Evolutionary conservation across 805 yeast genomes (phyloP).

Genomic region (Candida manassasensis): DNA sequence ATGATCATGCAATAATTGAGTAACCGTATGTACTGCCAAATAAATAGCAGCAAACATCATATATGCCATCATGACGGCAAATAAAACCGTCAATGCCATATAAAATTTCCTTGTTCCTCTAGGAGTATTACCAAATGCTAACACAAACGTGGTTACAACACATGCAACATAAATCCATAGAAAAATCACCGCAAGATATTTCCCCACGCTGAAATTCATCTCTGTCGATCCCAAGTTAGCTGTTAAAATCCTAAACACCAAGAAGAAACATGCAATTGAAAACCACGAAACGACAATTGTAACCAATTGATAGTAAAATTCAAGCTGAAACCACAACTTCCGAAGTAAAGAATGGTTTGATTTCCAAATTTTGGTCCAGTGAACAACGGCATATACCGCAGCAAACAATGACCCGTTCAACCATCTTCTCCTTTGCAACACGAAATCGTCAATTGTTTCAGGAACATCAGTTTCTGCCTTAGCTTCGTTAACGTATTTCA

Average conservation of each 20-base stretch:
- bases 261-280: conserved; percentile 81
- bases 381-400: conserved; percentile 81
- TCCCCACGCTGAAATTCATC: conserved; percentile 67
- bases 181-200: conserved; percentile 69
- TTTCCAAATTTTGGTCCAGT: conserved; percentile 82
- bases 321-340: conserved; percentile 77
- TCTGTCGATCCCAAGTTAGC: conserved; percentile 63
- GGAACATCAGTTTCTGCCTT: conserved; percentile 96
- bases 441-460: conserved; percentile 88
- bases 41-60: conserved; percentile 84
- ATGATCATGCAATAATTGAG: conserved; percentile 44
- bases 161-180: conserved; percentile 83
- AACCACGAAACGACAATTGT: conserved; percentile 86
- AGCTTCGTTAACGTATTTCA: conserved; percentile 82
- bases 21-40: conserved; percentile 70
- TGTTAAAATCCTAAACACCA: conserved; percentile 85
- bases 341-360: conserved; percentile 81
- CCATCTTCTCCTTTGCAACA: conserved; percentile 97
- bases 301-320: conserved; percentile 77
- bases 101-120: conserved; percentile 82
- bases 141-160: conserved; percentile 77
- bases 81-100: conserved; percentile 65
- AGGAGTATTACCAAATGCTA: conserved; percentile 93
- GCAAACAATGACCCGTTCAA: conserved; percentile 97
- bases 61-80: conserved; percentile 85